These are phyloP conservation scores for Mycosphaerella arachidis DNA, from an alignment of 2,329 filamentous ascomycete species.

Conservation along the genomic window DNA sequence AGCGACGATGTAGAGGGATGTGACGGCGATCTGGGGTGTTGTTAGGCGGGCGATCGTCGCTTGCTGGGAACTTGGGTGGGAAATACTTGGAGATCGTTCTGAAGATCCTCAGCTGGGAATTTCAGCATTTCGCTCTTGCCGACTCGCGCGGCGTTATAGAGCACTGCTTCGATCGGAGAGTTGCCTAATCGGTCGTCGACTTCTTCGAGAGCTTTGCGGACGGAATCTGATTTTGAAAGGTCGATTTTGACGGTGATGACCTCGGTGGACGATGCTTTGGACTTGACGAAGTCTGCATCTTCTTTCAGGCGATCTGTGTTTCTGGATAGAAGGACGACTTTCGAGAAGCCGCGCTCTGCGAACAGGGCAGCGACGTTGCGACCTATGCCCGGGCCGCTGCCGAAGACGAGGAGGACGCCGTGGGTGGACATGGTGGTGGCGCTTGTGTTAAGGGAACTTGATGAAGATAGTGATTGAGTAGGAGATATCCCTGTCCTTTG, in stretches of 20 bases:
- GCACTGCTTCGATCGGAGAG: constrained; percentile 40
- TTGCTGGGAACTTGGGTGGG: neutral
- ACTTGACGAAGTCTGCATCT: constrained; percentile 22
- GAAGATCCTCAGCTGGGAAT: constrained; percentile 41
- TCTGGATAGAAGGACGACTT: constrained; percentile 24
- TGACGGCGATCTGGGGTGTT: constrained; percentile 38
- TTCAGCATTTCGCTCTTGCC: constrained; percentile 38
- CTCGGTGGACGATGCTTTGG: constrained; percentile 13
- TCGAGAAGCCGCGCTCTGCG: constrained; percentile 25
- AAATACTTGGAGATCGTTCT: constrained; percentile 44
- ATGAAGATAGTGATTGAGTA: neutral
- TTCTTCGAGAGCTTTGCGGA: constrained; percentile 37
- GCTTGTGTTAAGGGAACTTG: neutral
- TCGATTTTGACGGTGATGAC: constrained; percentile 42
- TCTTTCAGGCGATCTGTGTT: constrained; percentile 21
- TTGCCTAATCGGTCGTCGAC: constrained; percentile 37
- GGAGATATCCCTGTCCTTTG: neutral
- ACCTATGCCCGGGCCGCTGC: constrained; percentile 31
- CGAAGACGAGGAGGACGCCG: constrained; percentile 26
- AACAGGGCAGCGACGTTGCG: constrained; percentile 27
- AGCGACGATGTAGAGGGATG: constrained; percentile 43
- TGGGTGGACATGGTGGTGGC: constrained; percentile 6
- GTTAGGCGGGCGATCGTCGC: neutral
- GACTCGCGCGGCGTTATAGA: constrained; percentile 50
- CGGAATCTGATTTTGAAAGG: constrained; percentile 36